These are phyloP conservation scores for Bjerkandera adusta DNA, from an alignment of 1,284 basidiomycete species.

Conservation along the genomic window DNA sequence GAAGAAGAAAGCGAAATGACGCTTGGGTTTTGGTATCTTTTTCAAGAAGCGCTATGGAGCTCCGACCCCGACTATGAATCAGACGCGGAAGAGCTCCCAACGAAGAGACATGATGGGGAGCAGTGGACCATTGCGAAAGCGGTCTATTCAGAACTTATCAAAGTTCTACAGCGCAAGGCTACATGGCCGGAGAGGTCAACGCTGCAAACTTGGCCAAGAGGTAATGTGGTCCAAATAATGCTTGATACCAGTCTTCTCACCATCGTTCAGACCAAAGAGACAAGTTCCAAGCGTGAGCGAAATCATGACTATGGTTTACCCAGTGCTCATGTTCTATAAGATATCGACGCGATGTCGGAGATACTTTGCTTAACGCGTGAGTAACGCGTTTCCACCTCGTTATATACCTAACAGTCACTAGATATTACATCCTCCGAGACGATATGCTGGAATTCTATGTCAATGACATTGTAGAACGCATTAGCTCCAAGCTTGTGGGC, in stretches of 20 bases:
- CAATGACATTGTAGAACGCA: conserved; percentile 53
- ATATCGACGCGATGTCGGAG: conserved; percentile 86
- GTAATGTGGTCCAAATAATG: conserved; percentile 38
- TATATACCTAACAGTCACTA: too few relatives aligned
- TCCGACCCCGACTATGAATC: conserved; percentile 44
- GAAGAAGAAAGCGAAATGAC: conserved; percentile 87
- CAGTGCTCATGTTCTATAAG: conserved; percentile 33
- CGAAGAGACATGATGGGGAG: conserved; percentile 37
- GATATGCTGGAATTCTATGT: conserved; percentile 77
- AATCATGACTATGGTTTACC: conserved; percentile 8
- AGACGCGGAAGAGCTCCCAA: conserved; percentile 26
- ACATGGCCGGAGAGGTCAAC: conserved; percentile 56
- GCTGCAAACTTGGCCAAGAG: conserved; percentile 63
- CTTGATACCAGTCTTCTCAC: background rate
- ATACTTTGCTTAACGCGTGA: conserved; percentile 87
- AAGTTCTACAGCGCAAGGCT: conserved; percentile 69
- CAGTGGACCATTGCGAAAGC: conserved; percentile 63
- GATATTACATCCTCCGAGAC: conserved; percentile 85
- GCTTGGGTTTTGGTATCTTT: conserved; percentile 83
- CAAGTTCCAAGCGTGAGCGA: conserved; percentile 68
- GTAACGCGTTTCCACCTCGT: too few relatives aligned
- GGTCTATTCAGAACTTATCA: conserved; percentile 77
- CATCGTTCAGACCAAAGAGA: conserved; percentile 63
- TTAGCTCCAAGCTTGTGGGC: conserved; percentile 37
- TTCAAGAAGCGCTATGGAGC: conserved; percentile 86